Evolutionary conservation across 306 rosid species (phyloP).

Genomic region (Rubus parviflorus): DNA sequence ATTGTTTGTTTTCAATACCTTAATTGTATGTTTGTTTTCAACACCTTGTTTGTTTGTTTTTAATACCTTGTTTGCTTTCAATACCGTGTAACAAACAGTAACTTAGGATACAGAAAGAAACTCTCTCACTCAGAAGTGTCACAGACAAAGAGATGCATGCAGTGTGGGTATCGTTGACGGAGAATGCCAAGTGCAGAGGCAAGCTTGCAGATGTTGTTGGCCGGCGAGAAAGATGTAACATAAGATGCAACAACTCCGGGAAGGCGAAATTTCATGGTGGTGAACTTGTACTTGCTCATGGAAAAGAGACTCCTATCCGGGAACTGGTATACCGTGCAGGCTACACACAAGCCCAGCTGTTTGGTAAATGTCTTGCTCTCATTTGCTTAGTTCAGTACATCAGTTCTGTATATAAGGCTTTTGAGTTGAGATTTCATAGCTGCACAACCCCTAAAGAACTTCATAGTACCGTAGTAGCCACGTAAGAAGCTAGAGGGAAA

Average conservation of each 20-base stretch:
- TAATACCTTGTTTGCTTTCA: no score
- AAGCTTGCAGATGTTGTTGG: conserved; percentile 50
- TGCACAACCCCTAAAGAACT: not conserved
- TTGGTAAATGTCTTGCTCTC: conserved; percentile 40
- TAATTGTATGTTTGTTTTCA: no score
- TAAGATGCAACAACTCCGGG: conserved; percentile 20
- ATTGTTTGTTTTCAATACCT: no score
- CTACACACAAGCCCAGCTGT: conserved; percentile 39
- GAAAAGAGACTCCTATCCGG: conserved; percentile 34
- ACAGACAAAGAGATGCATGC: conserved; percentile 46
- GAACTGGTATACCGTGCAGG: conserved; percentile 26
- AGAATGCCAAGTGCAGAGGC: conserved; percentile 54
- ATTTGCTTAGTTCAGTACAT: not conserved
- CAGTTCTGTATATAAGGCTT: not conserved
- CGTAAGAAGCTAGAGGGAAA: not conserved
- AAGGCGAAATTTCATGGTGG: conserved; percentile 21
- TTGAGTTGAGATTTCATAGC: conserved; percentile 2
- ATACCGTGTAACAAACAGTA: no score
- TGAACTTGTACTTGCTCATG: conserved; percentile 23
- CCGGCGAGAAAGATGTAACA: conserved; percentile 26
- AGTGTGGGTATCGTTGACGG: conserved; percentile 59
- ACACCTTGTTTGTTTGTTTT: no score
- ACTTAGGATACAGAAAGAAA: not conserved
- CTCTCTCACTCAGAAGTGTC: not conserved
- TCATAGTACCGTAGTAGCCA: not conserved